These are phyloP conservation scores for Aspergillus neotritici DNA, from an alignment of 2,329 filamentous ascomycete species.

Conservation along the genomic window DNA sequence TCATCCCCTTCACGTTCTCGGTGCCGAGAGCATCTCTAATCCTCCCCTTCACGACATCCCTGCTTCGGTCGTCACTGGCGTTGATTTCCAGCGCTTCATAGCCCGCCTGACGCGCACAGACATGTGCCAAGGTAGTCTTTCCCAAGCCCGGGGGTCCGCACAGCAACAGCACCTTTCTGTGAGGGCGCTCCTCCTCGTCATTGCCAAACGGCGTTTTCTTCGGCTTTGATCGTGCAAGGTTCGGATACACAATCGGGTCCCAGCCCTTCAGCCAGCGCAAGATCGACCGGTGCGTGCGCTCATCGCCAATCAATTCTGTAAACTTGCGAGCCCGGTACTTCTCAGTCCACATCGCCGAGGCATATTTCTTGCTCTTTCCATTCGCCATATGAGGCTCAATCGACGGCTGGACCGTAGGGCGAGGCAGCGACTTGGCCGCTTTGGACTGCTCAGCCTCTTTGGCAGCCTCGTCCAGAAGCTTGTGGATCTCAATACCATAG, in stretches of 20 bases:
- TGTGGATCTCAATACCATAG: conserved; percentile 89
- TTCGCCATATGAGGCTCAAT: conserved; percentile 25
- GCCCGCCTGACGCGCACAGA: conserved; percentile 89
- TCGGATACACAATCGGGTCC: conserved; percentile 89
- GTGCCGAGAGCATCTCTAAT: conserved; percentile 91
- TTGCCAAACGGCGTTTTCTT: conserved; percentile 38
- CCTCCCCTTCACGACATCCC: conserved; percentile 80
- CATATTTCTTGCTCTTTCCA: conserved; percentile 26
- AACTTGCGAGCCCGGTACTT: conserved; percentile 93
- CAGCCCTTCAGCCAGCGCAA: conserved; percentile 90
- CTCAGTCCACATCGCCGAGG: conserved; percentile 72
- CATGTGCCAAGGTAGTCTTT: conserved; percentile 93
- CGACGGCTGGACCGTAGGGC: conserved; percentile 23
- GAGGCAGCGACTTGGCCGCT: conserved; percentile 13
- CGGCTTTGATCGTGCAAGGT: conserved; percentile 57
- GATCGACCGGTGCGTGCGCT: conserved; percentile 84
- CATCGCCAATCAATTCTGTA: conserved; percentile 88
- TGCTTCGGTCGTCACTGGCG: conserved; percentile 88
- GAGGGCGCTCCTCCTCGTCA: conserved; percentile 64
- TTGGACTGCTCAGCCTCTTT: conserved; percentile 49
- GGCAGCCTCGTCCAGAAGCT: conserved; percentile 66
- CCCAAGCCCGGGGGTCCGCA: conserved; percentile 89
- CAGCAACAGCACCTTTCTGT: conserved; percentile 82
- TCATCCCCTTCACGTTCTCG: conserved; percentile 75
- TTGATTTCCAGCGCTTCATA: conserved; percentile 98